Base-by-base conservation (phyloP, 2,329 filamentous ascomycete genomes). In the Davidsoniella neocaledoniae region DNA sequence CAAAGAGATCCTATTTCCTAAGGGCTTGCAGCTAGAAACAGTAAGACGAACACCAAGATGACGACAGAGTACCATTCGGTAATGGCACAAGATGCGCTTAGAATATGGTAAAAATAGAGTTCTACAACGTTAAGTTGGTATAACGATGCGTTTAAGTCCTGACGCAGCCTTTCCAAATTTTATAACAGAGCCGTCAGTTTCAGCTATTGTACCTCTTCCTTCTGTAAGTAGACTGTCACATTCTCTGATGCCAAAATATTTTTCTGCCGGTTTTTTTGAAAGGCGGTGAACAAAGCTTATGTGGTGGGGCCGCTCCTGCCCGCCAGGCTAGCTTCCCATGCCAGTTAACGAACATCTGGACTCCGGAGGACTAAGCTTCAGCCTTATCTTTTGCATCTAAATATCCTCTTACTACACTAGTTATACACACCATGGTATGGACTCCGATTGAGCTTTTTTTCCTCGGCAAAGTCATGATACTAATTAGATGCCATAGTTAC, bases 401-500 rank as follows among this genome's bases (percentile, higher is more conserved):
- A 21, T n/a, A 42, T 4, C 26, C 9, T 21, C 19, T 21, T 21
- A 19, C 3, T 12, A 39, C 17, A 46, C n/a, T n/a, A 7, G 37
- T 4, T 12, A 38, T 23, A 46, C 10, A 38, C 26, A 21, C 12
- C 9, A 46, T 46, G 44, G 44, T 46, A 46, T 16, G 17, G 21
- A 16, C 10, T 38, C 29, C n/a, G 9, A 26, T 45, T 26, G 6
- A 14, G 9, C 9, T 19, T 7, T 19, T 38, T 37, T 19, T n/a
- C 19, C 26, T 23, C 21, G 5, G n/a, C 29, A 29, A 17, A 3
- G 19, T 1, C 19, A 40, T 40, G 38, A 40, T 21, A 14, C 33
- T 38, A 38, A 37, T 38, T 9, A 14, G n/a, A 19, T 23, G 36
- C n/a, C 25, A 33, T 57, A 83, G 79, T 64, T 83, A 57, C 79